A percentile compares a stretch with the other conserved stretches of the same genome.
Conservation (phyloP, 2,329 filamentous ascomycete genomes). For the Herpotrichia juniperi region DNA sequence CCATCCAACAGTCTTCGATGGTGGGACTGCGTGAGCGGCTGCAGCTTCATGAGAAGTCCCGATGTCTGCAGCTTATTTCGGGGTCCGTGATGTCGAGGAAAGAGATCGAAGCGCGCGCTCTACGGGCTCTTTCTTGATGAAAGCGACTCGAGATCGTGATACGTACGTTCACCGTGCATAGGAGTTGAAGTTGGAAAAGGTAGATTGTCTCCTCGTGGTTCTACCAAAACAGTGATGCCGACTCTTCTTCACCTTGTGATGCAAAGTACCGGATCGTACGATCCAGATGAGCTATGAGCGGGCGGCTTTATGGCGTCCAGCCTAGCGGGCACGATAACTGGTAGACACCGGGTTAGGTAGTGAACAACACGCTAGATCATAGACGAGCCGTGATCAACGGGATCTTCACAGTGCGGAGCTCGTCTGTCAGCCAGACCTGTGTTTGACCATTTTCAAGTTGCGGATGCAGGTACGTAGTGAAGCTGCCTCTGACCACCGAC, state of each 20-base stretch:
- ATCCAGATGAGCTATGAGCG: constrained; percentile 31
- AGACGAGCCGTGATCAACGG: constrained; percentile 30
- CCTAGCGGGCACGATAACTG: constrained; percentile 37
- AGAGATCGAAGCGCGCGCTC: constrained; percentile 25
- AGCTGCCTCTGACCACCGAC: constrained; percentile 13
- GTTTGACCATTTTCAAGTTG: constrained; percentile 18
- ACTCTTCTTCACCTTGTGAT: constrained; percentile 31
- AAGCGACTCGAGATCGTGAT: neutral
- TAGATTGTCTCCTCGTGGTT: neutral
- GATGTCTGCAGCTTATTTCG: constrained; percentile 10
- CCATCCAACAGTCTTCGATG: constrained; percentile 4
- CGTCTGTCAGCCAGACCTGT: constrained; percentile 33
- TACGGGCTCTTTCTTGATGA: neutral
- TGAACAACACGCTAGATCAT: constrained; percentile 27
- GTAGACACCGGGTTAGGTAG: constrained; percentile 30
- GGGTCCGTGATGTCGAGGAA: constrained; percentile 5
- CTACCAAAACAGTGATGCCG: constrained; percentile 13
- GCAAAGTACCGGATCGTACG: constrained; percentile 33
- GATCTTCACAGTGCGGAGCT: constrained; percentile 29
- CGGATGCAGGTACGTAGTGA: constrained; percentile 39
- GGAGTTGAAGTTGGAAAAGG: constrained; percentile 14
- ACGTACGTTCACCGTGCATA: neutral
- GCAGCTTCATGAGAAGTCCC: neutral
- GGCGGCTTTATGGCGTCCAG: constrained; percentile 40
- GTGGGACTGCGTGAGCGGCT: constrained; percentile 6